Base-by-base conservation (phyloP, 176 grass and related monocot species). In the Rhynchospora pubera region DNA sequence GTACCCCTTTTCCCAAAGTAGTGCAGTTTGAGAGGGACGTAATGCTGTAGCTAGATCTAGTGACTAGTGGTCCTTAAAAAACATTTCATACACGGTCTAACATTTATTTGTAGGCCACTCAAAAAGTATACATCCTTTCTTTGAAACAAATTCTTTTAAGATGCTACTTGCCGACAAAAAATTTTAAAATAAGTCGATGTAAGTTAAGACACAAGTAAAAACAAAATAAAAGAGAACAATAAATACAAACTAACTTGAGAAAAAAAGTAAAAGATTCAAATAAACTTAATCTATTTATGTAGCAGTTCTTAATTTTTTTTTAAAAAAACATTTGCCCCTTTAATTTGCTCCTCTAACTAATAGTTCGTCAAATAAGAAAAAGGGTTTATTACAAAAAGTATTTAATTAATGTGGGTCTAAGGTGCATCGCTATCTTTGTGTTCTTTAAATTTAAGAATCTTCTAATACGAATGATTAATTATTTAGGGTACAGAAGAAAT, bases 1-100 rank as follows among this genome's bases (percentile, higher is more conserved):
- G 57, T 79, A 23, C 9, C 78, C 78, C 78, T 62, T 81, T 81
- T 81, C 78, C 78, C 26, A 81, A 81, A 81, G 69, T 51, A n/a
- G 69, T 44, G 69, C 21, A 73, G 45, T 51, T 73, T 73, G 69
- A 81, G 58, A 81, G 78, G 59, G 78, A 80, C 57, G 5, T 80
- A 45, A 62, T 81, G 32, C 78, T 64, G 48, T 62, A 45, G 12
- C 58, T 57, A 32, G n/a, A 22, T 48, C 42, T 57, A n/a, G 8
- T 1, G 18, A 39, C 10, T 23, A 23, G 18, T 63, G 39, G 78
- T 48, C 18, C 57, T 62, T 61, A 7, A 26, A 61, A 46, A 47
- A 44, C 9, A n/a, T 18, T 70, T 45, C 28, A 66, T 15, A 66
- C 28, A 66, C 12, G 10, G 30, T 66, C 11, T 39, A 66, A 66